Percentiles rank a stretch among this genome's conserved stretches.
Conservation (phyloP, 1,284 basidiomycete genomes). For the Marasmius tenuissimus region DNA sequence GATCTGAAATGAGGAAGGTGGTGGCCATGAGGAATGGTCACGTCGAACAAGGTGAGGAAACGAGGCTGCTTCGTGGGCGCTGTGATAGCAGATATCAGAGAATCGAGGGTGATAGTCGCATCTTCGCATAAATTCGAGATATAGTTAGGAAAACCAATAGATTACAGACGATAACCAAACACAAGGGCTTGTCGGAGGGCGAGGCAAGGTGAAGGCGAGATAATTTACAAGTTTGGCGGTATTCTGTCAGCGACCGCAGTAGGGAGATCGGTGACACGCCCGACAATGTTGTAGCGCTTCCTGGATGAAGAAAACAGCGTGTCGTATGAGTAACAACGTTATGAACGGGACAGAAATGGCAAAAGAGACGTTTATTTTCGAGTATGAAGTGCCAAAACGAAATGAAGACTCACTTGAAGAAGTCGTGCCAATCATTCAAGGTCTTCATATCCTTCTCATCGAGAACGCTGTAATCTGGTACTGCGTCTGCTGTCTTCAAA, state of each 20-base stretch:
- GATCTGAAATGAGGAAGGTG: neutral
- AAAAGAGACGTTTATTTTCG: neutral
- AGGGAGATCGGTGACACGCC: slow-evolving; percentile 27
- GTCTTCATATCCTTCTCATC: slow-evolving; percentile 79
- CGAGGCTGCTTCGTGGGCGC: too few relatives aligned
- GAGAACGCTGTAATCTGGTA: slow-evolving; percentile 83
- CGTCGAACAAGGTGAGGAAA: neutral
- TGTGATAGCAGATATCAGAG: too few relatives aligned
- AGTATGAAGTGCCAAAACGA: neutral
- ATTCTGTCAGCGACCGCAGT: slow-evolving; percentile 1
- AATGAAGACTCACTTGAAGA: slow-evolving; percentile 46
- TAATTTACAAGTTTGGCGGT: neutral
- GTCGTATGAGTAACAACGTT: too few relatives aligned
- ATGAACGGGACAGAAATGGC: too few relatives aligned
- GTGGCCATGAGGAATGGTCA: neutral
- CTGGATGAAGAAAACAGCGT: slow-evolving; percentile 30
- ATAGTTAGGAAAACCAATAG: too few relatives aligned
- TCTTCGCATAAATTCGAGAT: too few relatives aligned
- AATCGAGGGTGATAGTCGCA: too few relatives aligned
- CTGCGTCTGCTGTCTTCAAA: slow-evolving; percentile 84
- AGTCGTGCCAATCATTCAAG: slow-evolving; percentile 87
- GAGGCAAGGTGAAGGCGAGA: neutral
- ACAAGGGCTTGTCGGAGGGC: neutral
- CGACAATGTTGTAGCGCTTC: slow-evolving; percentile 85
- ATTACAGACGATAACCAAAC: too few relatives aligned